Base-by-base conservation (phyloP, 164 flowering plant species). In the Vitis rotundifolia region DNA sequence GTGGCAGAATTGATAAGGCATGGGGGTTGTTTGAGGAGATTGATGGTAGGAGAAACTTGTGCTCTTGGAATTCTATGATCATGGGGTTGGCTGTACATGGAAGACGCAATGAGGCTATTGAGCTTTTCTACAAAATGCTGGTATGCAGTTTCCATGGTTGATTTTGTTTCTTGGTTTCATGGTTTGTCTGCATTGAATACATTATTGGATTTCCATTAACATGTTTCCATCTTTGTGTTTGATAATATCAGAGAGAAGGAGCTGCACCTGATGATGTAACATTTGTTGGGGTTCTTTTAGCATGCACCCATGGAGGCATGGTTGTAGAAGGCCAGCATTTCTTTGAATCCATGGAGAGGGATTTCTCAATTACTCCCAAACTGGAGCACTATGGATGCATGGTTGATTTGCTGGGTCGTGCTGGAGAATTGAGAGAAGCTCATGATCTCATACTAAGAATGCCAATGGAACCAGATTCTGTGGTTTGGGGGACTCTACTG, bases 1-100 rank as follows among this genome's bases (percentile, higher is more conserved):
- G 96, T 68, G 97, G 98, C 16, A 77, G 70, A 60, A 86, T 92
- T 52, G 89, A 88, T 61, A 60, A 3, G 11, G 93, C 98, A 2
- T 75, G 62, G 69, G 67, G 47, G 73, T 64, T 90, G 57, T 92
- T 94, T 79, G 78, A 83, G 61, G 88, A 85, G 78, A 88, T 89
- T 64, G 85, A 87, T 29, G 59, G 67, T 7, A 67, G 61, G 49
- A 84, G 83, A 76, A 82, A 88, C 61, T 63, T 86, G 67, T 90
- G 96, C 72, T 83, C 96, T 61, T 94, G 96, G 96, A 92, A 90
- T 78, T 77, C 92, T 1, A 88, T 94, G 93, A 90, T 92, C 80
- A 88, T 80, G 90, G 89, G 96, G 5, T 79, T 90, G 68, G 96
- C 94, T 73, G 74, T 87, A 44, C 98, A 94, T 78, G 98, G 98